These are phyloP conservation scores for Pistacia integerrima DNA, from an alignment of 345 rosid species.

Conservation along the genomic window DNA sequence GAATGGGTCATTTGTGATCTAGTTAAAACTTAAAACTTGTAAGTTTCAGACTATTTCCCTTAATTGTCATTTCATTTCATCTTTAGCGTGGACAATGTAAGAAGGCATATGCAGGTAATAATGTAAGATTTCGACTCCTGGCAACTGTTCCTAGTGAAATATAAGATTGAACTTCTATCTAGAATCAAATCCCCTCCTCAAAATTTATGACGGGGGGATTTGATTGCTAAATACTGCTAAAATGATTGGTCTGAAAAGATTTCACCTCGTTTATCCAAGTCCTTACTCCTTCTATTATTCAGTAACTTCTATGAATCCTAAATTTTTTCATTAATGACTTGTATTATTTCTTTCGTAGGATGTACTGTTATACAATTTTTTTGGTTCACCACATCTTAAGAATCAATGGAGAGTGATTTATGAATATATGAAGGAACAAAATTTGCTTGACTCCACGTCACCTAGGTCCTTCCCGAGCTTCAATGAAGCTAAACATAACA, in stretches of 20 bases:
- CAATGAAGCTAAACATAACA: slow-evolving; percentile 35
- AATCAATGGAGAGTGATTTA: slow-evolving; percentile 55
- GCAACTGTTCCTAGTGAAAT: background rate
- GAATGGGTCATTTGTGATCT: background rate
- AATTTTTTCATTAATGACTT: background rate
- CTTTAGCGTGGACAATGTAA: background rate
- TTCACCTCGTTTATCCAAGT: background rate
- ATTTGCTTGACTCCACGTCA: slow-evolving; percentile 26
- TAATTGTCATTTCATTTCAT: background rate
- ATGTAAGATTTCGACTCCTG: background rate
- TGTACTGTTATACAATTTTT: slow-evolving; percentile 54
- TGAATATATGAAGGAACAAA: slow-evolving; percentile 40
- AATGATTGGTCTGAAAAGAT: background rate
- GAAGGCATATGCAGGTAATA: too few relatives aligned
- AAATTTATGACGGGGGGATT: background rate
- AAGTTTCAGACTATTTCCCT: background rate
- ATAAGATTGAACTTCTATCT: background rate
- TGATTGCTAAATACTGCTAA: background rate
- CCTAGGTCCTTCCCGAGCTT: slow-evolving; percentile 33
- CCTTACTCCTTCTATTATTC: background rate
- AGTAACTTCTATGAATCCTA: background rate
- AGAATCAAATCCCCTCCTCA: background rate
- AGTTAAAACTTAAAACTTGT: background rate
- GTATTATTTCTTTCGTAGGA: slow-evolving; percentile 30
- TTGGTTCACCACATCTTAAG: slow-evolving; percentile 45